Evolutionary conservation across 257 asterid species (phyloP), one percentile per base, ranked within the genome.

Genomic region (Nicotiana otophora): DNA sequence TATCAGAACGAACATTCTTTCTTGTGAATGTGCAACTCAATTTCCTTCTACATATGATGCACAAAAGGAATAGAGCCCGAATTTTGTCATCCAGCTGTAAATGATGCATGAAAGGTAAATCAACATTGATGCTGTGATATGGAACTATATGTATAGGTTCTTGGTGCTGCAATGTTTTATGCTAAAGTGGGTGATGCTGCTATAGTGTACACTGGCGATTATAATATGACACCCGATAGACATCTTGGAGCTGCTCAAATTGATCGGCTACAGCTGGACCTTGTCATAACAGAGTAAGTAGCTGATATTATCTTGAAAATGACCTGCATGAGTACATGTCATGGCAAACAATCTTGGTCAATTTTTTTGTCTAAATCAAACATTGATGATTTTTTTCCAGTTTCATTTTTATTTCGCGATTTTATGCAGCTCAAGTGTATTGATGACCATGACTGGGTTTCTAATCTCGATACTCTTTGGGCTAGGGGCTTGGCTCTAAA

Each of bases 221-320:
- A 95, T 86, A 95, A 95, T 70, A 95, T 94, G 99, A 92, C 93
- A 62, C 91, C 99, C 34, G 99, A 94, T 86, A 90, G 97, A 84
- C 99, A 94, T 92, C 98, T 95, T 84, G 99, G 99, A 81, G 97
- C 99, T 81, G 99, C 99, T 86, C 97, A 92, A 88, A 94, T 94
- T 84, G 99, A 95, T 83, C 88, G 90, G 62, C 83, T 95, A 72
- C 95, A 85, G 83, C 87, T 95, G 86, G 99, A 95, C 86, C 97
- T 94, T 78, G 95, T 95, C 79, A 92, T 95, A 88, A 88, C 99
- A 14, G 99, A 95, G 99, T 95, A 88, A 87, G 92, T 54, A 30
- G 63, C 28, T 7, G 63, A 51, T 75, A 48, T 42, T 34, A 15
- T 26, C 23, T 75, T 16, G 28, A 51, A 23, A 51, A 48, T 51